Evolutionary conservation across 2,329 filamentous ascomycete genomes (phyloP).

Genomic region (Fusarium camptoceras): DNA sequence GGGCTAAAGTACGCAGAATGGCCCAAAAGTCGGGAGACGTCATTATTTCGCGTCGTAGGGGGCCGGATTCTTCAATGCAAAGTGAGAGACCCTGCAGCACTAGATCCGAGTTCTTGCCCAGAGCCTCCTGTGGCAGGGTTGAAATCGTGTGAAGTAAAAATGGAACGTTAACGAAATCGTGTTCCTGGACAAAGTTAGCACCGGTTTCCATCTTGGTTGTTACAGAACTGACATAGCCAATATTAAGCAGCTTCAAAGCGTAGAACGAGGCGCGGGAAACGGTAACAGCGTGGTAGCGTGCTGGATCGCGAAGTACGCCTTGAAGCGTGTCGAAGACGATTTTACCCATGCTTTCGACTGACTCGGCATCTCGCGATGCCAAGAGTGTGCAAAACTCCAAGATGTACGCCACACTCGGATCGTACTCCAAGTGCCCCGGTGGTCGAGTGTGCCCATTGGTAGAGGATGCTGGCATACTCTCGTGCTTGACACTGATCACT

Average conservation of each 20-base stretch:
- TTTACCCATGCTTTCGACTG: constrained; percentile 79
- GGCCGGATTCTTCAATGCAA: constrained; percentile 82
- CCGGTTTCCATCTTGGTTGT: not conserved
- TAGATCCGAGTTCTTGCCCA: constrained; percentile 80
- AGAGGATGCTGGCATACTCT: constrained; percentile 73
- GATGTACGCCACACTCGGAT: constrained; percentile 89
- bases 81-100: constrained; percentile 82
- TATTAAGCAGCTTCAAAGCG: constrained; percentile 81
- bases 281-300: constrained; percentile 83
- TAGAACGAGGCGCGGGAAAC: constrained; percentile 89
- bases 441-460: constrained; percentile 60
- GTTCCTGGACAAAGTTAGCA: constrained; percentile 67
- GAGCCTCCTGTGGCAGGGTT: constrained; percentile 80
- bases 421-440: constrained; percentile 72
- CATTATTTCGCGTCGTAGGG: constrained; percentile 90
- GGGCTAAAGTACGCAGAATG: constrained; percentile 80
- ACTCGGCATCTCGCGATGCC: constrained; percentile 79
- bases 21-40: constrained; percentile 98
- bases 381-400: constrained; percentile 89
- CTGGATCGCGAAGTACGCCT: constrained; percentile 81
- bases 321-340: constrained; percentile 84
- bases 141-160: constrained; percentile 93
- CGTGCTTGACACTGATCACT: constrained; percentile 91
- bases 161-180: constrained; percentile 91
- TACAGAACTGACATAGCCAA: constrained; percentile 79